A percentile compares a stretch with the other conserved stretches of the same genome.
phyloP scores from a whole-genome alignment of 1,139 yeast genomes.

The Tardiomyces depauwii region DNA sequence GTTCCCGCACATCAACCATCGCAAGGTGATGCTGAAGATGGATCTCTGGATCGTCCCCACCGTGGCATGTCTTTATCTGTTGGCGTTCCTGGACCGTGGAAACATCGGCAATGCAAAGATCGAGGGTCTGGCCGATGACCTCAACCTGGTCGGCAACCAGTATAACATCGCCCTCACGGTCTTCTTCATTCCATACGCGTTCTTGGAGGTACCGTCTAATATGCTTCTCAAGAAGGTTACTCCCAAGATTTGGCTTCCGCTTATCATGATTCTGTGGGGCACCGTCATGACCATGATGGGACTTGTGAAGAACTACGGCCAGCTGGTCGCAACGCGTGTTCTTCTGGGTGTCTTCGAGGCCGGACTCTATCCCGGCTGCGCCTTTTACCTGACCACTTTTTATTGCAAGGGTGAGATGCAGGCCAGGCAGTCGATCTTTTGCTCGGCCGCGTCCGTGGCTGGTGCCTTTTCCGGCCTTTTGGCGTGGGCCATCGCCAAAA shows the following conservation, averaged over 20 bases:
- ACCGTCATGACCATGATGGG: conserved; percentile 35
- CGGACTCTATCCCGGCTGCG: conserved; percentile 41
- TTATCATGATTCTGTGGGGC: conserved; percentile 41
- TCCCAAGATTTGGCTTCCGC: conserved; percentile 39
- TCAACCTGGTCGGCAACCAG: conserved; percentile 16
- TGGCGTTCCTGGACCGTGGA: conserved; percentile 48
- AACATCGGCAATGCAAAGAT: conserved; percentile 53
- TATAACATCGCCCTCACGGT: conserved; percentile 5
- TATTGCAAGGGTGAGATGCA: conserved; percentile 27
- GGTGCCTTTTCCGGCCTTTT: conserved; percentile 26
- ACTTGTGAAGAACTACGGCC: conserved; percentile 38
- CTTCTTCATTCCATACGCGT: conserved; percentile 40
- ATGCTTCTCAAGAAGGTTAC: conserved; percentile 41
- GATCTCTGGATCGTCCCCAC: conserved; percentile 14
- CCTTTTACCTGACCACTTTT: conserved; percentile 21
- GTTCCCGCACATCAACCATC: background rate
- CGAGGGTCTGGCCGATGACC: conserved; percentile 44
- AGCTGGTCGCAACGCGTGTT: conserved; percentile 39
- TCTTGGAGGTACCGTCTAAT: conserved; percentile 42
- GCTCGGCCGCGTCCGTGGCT: conserved; percentile 29
- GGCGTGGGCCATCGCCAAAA: conserved; percentile 29
- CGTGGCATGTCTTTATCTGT: conserved; percentile 38
- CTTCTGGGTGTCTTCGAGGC: conserved; percentile 47
- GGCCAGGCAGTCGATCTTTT: conserved; percentile 45
- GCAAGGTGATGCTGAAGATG: conserved; percentile 9